phyloP scores from a whole-genome alignment of 345 rosid species.

The Clausena lansium region DNA sequence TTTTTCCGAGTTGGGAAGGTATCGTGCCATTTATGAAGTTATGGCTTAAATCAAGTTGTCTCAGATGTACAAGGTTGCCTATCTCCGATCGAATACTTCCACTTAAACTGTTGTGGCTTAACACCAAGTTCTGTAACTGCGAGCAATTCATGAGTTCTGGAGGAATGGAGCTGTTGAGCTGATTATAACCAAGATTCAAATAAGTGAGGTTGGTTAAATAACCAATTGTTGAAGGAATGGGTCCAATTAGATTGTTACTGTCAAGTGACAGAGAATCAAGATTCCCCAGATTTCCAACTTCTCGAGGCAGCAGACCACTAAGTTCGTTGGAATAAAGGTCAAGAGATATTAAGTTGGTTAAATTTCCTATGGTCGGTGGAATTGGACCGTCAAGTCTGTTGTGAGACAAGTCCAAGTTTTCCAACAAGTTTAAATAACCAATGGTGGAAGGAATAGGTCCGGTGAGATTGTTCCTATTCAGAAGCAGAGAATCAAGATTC shows the following conservation, averaged over 20 bases:
- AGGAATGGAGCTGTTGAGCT: no score
- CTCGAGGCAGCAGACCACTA: neutral
- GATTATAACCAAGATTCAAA: neutral
- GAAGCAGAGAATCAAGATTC: neutral
- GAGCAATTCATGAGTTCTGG: no score
- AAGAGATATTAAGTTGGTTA: neutral
- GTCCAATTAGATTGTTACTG: neutral
- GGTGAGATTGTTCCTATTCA: neutral
- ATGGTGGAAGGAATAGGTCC: neutral
- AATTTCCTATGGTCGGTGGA: neutral
- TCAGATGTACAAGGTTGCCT: no score
- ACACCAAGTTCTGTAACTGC: no score
- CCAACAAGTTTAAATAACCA: neutral
- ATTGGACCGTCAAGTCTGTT: neutral
- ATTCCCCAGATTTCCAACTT: neutral
- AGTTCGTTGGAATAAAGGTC: neutral
- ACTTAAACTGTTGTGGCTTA: no score
- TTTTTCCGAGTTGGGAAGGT: no score
- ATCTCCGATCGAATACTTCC: no score
- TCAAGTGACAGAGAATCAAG: neutral
- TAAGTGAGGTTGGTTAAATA: neutral
- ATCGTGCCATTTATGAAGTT: no score
- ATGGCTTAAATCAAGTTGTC: no score
- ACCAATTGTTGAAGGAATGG: neutral
- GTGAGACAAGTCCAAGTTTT: fast-evolving